phyloP scores from a whole-genome alignment of 176 grass and related monocot genomes.

The Chloris gayana region DNA sequence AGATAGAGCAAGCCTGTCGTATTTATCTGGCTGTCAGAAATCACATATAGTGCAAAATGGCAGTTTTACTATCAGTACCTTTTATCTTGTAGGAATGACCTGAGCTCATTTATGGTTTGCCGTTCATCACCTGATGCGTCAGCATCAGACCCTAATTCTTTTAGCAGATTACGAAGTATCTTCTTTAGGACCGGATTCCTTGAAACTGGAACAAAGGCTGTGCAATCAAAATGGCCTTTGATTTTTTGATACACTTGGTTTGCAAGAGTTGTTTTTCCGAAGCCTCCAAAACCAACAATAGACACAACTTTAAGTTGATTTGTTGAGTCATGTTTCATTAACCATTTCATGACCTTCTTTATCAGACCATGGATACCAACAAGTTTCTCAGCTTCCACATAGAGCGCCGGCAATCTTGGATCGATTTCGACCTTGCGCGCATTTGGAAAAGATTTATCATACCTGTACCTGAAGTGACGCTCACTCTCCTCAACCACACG shows the following conservation, averaged over 20 bases:
- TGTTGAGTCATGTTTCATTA: not conserved
- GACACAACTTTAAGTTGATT: conserved; percentile 2
- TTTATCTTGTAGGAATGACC: conserved; percentile 6
- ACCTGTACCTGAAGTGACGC: not conserved
- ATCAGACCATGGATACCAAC: not conserved
- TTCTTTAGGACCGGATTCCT: not conserved
- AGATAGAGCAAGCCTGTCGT: too few relatives aligned
- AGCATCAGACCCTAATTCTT: not conserved
- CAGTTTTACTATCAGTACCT: not conserved
- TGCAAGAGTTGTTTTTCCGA: conserved; percentile 9
- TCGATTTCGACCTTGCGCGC: not conserved
- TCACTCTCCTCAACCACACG: not conserved
- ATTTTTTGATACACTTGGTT: conserved; percentile 12
- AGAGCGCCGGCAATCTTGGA: not conserved
- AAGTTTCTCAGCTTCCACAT: conserved; percentile 3
- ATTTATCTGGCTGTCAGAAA: too few relatives aligned
- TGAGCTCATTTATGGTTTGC: not conserved
- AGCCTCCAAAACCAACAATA: not conserved
- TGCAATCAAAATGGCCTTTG: not conserved
- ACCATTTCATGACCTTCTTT: not conserved
- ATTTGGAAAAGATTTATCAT: not conserved
- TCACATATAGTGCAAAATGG: not conserved
- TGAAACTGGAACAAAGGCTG: not conserved
- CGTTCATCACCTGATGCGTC: not conserved
- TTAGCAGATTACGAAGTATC: not conserved